Conservation (phyloP, 768 basidiomycete species). For the Pluteus cervinus region DNA sequence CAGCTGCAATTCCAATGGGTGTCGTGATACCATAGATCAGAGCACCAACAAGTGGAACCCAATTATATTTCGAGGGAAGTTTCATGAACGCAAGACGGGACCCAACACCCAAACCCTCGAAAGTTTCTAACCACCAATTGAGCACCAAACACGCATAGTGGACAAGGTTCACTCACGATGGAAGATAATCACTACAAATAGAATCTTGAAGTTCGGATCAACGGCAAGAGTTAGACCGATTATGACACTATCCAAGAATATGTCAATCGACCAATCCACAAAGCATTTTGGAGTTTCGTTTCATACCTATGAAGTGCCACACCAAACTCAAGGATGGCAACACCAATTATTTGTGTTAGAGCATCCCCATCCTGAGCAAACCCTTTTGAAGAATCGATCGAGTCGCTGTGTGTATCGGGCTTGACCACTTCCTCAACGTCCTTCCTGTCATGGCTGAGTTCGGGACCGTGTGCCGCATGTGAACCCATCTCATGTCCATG, state of each 20-base stretch:
- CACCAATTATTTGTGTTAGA: slow-evolving; percentile 72
- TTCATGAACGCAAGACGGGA: slow-evolving; percentile 78
- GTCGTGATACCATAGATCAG: slow-evolving; percentile 71
- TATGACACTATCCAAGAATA: slow-evolving; percentile 45
- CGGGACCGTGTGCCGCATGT: slow-evolving; percentile 70
- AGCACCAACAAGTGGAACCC: slow-evolving; percentile 55
- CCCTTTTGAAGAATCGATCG: slow-evolving; percentile 23
- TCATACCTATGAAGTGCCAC: slow-evolving; percentile 75
- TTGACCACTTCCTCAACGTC: slow-evolving; percentile 7
- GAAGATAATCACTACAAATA: slow-evolving; percentile 89
- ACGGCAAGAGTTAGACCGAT: slow-evolving; percentile 94
- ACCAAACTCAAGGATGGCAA: slow-evolving; percentile 93
- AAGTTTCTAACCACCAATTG: slow-evolving; percentile 54
- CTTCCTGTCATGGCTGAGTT: too few species aligned
- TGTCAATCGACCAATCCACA: neutral
- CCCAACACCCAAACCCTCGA: slow-evolving; percentile 92
- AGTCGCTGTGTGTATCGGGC: slow-evolving; percentile 14
- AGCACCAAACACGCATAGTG: neutral
- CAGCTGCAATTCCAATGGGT: slow-evolving; percentile 83
- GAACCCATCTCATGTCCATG: slow-evolving; percentile 60
- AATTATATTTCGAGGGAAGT: slow-evolving; percentile 48
- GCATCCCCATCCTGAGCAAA: slow-evolving; percentile 33
- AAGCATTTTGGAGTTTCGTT: neutral
- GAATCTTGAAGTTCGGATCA: slow-evolving; percentile 67
- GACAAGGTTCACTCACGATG: slow-evolving; percentile 60